Evolutionary conservation across 306 rosid genomes (phyloP).

Genomic region (Gillenia trifoliata): DNA sequence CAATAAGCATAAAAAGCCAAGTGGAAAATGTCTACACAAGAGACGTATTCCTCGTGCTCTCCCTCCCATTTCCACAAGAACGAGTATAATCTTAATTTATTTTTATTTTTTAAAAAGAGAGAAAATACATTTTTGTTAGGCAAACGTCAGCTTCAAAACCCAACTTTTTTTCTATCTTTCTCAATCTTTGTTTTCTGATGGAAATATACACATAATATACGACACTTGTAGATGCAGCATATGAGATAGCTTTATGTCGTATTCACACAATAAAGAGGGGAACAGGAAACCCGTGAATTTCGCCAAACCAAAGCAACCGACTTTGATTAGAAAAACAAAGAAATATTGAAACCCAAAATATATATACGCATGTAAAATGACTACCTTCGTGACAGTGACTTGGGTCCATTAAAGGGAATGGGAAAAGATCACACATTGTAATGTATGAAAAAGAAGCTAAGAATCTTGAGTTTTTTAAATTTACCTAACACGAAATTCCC

Average conservation of each 20-base stretch:
- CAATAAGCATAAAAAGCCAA: slow-evolving; percentile 38
- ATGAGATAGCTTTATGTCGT: slow-evolving; percentile 35
- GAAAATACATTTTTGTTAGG: slow-evolving; percentile 30
- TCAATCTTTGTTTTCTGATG: slow-evolving; percentile 5
- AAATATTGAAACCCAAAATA: not conserved
- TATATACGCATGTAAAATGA: slow-evolving; percentile 24
- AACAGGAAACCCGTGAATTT: slow-evolving; percentile 41
- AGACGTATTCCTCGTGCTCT: slow-evolving; percentile 42
- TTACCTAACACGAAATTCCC: slow-evolving; percentile 1
- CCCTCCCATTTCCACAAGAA: slow-evolving; percentile 18
- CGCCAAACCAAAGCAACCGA: slow-evolving; percentile 42
- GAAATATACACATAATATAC: not conserved
- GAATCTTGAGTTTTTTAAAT: not conserved
- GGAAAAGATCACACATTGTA: slow-evolving; percentile 4
- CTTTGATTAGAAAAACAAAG: not conserved
- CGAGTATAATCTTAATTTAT: slow-evolving; percentile 29
- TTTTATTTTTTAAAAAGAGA: too few species aligned
- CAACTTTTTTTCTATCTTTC: not conserved
- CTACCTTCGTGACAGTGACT: slow-evolving; percentile 29
- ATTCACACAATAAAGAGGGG: slow-evolving; percentile 34
- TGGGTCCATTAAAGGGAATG: slow-evolving; percentile 15
- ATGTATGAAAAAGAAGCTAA: not conserved
- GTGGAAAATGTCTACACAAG: slow-evolving; percentile 24
- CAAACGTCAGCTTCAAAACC: slow-evolving; percentile 47
- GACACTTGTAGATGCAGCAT: not conserved